phyloP scores from a whole-genome alignment of 345 rosid species.

The Arabis hirsuta region DNA sequence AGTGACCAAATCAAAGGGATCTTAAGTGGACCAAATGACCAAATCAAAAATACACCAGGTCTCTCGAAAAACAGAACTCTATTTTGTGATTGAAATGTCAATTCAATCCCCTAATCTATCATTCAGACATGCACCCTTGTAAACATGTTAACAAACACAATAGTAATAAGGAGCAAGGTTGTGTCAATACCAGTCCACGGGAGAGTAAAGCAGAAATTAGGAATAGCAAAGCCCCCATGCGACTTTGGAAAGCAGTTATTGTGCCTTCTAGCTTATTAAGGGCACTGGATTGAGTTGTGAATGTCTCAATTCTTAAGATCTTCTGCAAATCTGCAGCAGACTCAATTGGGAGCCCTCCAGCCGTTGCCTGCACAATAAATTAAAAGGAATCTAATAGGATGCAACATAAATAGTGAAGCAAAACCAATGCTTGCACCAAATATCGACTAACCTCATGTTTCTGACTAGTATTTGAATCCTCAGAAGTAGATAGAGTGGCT shows the following conservation, averaged over 20 bases:
- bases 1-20: no score
- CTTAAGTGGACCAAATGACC: background rate
- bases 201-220: slow-evolving; percentile 95
- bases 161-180: slow-evolving; percentile 13
- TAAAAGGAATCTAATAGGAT: background rate
- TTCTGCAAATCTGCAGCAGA: slow-evolving; percentile 82
- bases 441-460: slow-evolving; percentile 63
- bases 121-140: background rate
- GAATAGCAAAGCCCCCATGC: slow-evolving; percentile 94
- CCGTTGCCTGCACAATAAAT: slow-evolving; percentile 49
- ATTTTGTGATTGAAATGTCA: background rate
- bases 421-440: slow-evolving; percentile 22
- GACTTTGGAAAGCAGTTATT: slow-evolving; percentile 81
- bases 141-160: slow-evolving; percentile 1
- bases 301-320: slow-evolving; percentile 67
- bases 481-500: slow-evolving; percentile 54
- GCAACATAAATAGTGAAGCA: background rate
- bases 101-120: slow-evolving; percentile 8
- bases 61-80: slow-evolving; percentile 11
- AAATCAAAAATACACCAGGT: slow-evolving; percentile 2
- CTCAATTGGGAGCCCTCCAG: slow-evolving; percentile 71
- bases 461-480: slow-evolving; percentile 42
- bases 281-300: slow-evolving; percentile 56
- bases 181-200: slow-evolving; percentile 80
- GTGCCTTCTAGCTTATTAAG: slow-evolving; percentile 58